Evolutionary conservation across 768 basidiomycete genomes (phyloP), one percentile per base, ranked within the genome.

Genomic region (Nevesoporus exiguus): DNA sequence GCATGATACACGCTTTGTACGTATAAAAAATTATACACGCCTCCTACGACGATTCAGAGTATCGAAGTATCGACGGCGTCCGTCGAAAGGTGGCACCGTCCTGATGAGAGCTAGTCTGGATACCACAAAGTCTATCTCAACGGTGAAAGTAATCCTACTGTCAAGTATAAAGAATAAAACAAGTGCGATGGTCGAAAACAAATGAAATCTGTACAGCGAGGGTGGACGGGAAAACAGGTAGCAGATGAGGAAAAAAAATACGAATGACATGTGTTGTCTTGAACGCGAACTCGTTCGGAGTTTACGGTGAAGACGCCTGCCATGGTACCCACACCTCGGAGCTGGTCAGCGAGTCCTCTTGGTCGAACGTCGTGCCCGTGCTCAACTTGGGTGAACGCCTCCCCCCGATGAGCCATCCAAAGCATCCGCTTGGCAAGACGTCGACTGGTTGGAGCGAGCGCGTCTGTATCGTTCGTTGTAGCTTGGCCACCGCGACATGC

Each of bases 401-500:
- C 13, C 51, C 37, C 17, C 56, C 58, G 1, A 25, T 34, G 11
- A 66, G 24, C 62, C 64, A 61, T 0, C 36, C n/a, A 51, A 67
- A 64, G 30, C 66, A 69, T 15, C 66, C 66, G 0, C 41, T 27
- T 3, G 62, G 54, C 10, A 29, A 40, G 1, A 59, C 47, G 3
- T 68, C 61, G 27, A 69, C 50, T 10, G 66, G 66, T 15, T 64
- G 59, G 1, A 67, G 37, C 46, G 66, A 29, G 3, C 66, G 59
- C 31, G 60, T 69, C 51, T 64, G 59, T 15, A 67, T 62, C 41
- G 50, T 22, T 3, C 36, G 51, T 29, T 37, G 56, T 9, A 67
- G 53, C 39, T 25, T 59, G 24, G 44, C 51, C 0, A 66, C 21
- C 2, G 58, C 57, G 4, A 3, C 13, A 0, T 8, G 42, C 44